Evolutionary conservation across 352 stramenopile genomes (phyloP).

Genomic region (Globisporangium polare): DNA sequence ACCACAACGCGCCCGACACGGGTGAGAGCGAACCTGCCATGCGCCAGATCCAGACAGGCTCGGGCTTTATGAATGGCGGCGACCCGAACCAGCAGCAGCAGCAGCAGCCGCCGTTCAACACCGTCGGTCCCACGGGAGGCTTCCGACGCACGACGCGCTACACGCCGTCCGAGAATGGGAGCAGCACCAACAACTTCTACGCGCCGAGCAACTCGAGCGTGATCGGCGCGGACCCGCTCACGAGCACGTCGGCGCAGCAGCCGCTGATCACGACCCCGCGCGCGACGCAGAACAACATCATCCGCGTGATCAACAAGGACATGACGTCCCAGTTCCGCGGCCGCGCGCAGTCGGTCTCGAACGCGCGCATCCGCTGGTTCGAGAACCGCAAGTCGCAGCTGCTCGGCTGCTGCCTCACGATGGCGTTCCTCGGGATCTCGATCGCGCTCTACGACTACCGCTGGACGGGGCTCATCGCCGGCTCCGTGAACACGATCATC

Average conservation of each 20-base stretch:
- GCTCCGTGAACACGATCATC: slow-evolving; percentile 85
- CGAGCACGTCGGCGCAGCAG: slow-evolving; percentile 59
- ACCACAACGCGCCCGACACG: slow-evolving; percentile 21
- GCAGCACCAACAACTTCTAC: slow-evolving; percentile 26
- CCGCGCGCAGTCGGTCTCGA: slow-evolving; percentile 58
- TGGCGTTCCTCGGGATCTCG: slow-evolving; percentile 81
- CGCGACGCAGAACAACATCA: slow-evolving; percentile 66
- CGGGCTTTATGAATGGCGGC: slow-evolving; percentile 16
- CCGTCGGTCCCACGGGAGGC: background rate
- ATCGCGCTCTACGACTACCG: slow-evolving; percentile 88
- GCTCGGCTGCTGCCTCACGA: slow-evolving; percentile 79
- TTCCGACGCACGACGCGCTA: slow-evolving; percentile 23
- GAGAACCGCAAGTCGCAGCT: slow-evolving; percentile 88
- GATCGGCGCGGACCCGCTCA: slow-evolving; percentile 17
- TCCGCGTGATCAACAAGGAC: slow-evolving; percentile 89
- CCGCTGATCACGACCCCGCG: slow-evolving; percentile 58
- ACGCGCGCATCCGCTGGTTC: slow-evolving; percentile 82
- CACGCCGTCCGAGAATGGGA: slow-evolving; percentile 13
- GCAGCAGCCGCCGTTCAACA: slow-evolving; percentile 17
- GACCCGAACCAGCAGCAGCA: slow-evolving; percentile 22
- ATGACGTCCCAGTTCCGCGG: slow-evolving; percentile 85
- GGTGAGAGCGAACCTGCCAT: slow-evolving; percentile 15
- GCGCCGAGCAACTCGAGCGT: slow-evolving; percentile 26
- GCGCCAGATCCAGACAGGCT: slow-evolving; percentile 4
- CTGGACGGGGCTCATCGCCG: slow-evolving; percentile 84